Evolutionary conservation across 2,329 filamentous ascomycete species (phyloP), one percentile per base, ranked within the genome.

Genomic region (Aureobasidium sp.): DNA sequence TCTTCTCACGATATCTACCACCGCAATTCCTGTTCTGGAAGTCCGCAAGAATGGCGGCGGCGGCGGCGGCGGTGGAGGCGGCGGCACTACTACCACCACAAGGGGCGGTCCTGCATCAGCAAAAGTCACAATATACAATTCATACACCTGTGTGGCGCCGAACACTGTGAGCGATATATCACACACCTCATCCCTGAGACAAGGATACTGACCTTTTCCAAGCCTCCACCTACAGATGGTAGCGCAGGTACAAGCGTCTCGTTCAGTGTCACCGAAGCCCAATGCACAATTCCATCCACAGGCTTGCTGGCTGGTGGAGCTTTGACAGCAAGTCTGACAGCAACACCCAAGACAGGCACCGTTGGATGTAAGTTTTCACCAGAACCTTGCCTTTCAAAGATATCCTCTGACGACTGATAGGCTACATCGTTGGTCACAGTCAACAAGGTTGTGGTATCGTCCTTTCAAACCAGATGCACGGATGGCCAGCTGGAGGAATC

Each of bases 21-120:
- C n/a, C 6, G 51, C 51, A 4, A 10, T 26, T 10, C 37, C 51
- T 5, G 4, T 42, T 3, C 51, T 55, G 2, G 37, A 55, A 55
- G 51, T 36, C 7, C 37, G 51, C 15, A 55, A 55, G 37, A 55
- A 55, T 15, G 50, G 50, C 12, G 48, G 48, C 7, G 41, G 41
- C 12, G 48, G 48, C 7, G 41, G 41, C 2, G 42, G 42, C 5
- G 42, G 42, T 44, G 46, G 46, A 3, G 46, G 46, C 2, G 46
- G 13, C 15, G 9, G 13, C 7, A 9, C 13, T 7, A 27, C 46
- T 29, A 26, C 36, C 37, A 55, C 36, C 37, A 55, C 36, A 17
- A 55, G n/a, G 17, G 51, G 51, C 26, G 51, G 51, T 13, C 51
- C 51, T 27, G 51, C 51, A 20, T 55, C 51, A 42, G 51, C 51